Percentiles rank a stretch among this genome's conserved stretches.
Evolutionary conservation across 148 eudicot species (phyloP).

Genomic region (Camellia granthamiana): DNA sequence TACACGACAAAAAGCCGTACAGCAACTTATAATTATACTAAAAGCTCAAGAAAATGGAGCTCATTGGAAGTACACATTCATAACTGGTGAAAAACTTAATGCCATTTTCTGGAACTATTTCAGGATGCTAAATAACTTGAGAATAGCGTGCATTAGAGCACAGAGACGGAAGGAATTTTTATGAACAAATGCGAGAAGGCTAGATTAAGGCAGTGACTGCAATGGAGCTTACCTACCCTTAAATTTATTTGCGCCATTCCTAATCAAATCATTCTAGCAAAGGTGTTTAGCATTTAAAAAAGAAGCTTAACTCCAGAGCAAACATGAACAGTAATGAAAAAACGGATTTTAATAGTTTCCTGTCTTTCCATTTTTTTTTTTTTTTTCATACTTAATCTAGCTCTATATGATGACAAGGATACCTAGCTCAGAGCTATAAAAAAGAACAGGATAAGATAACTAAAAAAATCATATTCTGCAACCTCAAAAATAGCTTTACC

Average conservation of each 20-base stretch:
- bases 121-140: background rate
- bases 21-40: background rate
- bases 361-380: background rate
- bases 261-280: background rate
- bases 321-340: background rate
- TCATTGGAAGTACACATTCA: background rate
- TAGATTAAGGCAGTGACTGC: background rate
- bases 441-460: background rate
- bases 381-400: background rate
- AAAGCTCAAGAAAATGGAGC: background rate
- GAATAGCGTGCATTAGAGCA: background rate
- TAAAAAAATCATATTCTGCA: background rate
- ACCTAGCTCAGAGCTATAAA: background rate
- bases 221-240: background rate
- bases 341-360: background rate
- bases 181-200: background rate
- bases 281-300: background rate
- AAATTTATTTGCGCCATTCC: background rate
- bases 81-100: background rate
- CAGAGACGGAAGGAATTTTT: background rate
- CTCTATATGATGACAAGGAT: background rate
- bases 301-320: background rate
- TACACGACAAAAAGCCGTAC: background rate
- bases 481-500: constrained; percentile 38
- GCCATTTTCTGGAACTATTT: background rate